Percentiles rank a stretch among this genome's conserved stretches.
phyloP scores from a whole-genome alignment of 805 yeast genomes.

The Starmerella floricola region DNA sequence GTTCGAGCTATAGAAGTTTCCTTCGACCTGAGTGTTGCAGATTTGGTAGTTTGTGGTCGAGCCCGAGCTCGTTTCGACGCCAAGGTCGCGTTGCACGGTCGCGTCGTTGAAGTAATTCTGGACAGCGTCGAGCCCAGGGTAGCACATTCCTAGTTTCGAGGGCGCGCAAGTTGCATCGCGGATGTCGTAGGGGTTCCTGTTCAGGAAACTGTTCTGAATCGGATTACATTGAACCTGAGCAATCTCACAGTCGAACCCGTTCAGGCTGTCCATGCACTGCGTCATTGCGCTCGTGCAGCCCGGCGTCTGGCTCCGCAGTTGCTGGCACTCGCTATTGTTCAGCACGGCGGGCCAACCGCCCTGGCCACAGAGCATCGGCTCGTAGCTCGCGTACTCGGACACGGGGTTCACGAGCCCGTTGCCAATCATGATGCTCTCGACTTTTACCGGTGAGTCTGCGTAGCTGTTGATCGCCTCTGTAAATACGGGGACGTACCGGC shows the following conservation, averaged over 20 bases:
- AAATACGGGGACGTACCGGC: conserved; percentile 83
- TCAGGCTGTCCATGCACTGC: conserved; percentile 14
- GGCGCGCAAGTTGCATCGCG: conserved; percentile 50
- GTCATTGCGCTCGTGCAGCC: conserved; percentile 11
- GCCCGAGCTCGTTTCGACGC: conserved; percentile 34
- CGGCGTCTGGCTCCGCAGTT: conserved; percentile 8
- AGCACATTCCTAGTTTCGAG: conserved; percentile 44
- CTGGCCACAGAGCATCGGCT: conserved; percentile 88
- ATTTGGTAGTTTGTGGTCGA: conserved; percentile 43
- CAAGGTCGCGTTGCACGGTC: conserved; percentile 43
- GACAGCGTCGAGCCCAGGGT: conserved; percentile 41
- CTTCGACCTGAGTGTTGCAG: conserved; percentile 63
- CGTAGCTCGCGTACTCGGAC: conserved; percentile 63
- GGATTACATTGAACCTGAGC: conserved; percentile 13
- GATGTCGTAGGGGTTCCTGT: conserved; percentile 54
- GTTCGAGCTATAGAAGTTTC: conserved; percentile 35
- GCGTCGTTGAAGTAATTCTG: conserved; percentile 44
- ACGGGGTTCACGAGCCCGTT: conserved; percentile 85
- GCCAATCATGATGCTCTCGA: conserved; percentile 76
- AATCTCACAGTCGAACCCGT: conserved; percentile 7
- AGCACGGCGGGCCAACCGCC: conserved; percentile 48
- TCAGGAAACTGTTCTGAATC: conserved; percentile 23
- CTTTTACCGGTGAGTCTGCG: conserved; percentile 43
- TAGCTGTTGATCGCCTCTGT: conserved; percentile 42
- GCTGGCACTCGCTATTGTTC: conserved; percentile 10